Evolutionary conservation across 2,329 filamentous ascomycete species (phyloP).

Genomic region (Dothidotthia symphoricarpi): DNA sequence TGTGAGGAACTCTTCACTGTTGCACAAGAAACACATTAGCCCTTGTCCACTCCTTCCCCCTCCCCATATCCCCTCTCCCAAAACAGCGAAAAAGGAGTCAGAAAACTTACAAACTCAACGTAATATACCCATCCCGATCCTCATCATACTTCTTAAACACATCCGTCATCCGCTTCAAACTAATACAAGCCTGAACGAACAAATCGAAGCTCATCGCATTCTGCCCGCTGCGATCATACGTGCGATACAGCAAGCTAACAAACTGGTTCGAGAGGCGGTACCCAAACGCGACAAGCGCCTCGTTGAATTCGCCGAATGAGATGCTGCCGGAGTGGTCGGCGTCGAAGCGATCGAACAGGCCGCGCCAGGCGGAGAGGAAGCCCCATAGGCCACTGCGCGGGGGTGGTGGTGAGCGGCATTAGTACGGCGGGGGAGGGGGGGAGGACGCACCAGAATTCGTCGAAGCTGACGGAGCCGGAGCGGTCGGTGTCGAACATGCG

Average conservation of each 20-base stretch:
- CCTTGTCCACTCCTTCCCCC: too few relatives aligned
- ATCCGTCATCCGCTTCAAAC: constrained; percentile 96
- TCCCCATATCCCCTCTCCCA: not conserved
- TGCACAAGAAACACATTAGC: not conserved
- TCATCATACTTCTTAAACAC: constrained; percentile 99
- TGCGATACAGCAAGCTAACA: constrained; percentile 78
- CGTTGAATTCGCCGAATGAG: constrained; percentile 79
- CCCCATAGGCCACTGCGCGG: constrained; percentile 74
- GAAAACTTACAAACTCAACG: constrained; percentile 54
- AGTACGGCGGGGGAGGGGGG: not conserved
- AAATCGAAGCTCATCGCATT: constrained; percentile 72
- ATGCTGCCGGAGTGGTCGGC: constrained; percentile 84
- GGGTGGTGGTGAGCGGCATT: constrained; percentile 4
- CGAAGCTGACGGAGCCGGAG: constrained; percentile 84
- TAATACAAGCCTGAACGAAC: constrained; percentile 97
- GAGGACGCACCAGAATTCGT: constrained; percentile 73
- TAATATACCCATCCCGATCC: constrained; percentile 84
- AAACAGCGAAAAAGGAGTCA: not conserved
- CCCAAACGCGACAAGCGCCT: constrained; percentile 86
- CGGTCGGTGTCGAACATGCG: constrained; percentile 97
- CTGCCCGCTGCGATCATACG: constrained; percentile 64
- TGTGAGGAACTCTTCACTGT: constrained; percentile 54
- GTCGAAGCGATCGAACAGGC: constrained; percentile 94
- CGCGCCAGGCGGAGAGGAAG: constrained; percentile 90
- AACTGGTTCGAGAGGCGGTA: constrained; percentile 80